phyloP scores from a whole-genome alignment of 331 rosid species.

The Ulmus americana region DNA sequence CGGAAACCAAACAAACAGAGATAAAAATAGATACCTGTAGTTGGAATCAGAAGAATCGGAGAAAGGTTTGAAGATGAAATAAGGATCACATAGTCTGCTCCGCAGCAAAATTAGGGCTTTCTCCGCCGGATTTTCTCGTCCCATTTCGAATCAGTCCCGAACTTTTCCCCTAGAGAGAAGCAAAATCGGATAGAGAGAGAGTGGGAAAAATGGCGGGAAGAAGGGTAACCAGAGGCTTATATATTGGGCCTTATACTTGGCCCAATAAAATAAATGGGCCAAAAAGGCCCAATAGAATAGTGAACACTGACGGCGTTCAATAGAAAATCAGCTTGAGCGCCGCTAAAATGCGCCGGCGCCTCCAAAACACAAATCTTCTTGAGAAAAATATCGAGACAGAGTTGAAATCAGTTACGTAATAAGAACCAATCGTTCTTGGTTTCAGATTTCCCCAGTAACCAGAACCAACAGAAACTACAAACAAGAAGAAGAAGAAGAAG shows the following conservation, averaged over 20 bases:
- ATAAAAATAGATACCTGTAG: conserved; percentile 35
- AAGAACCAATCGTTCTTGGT: conserved; percentile 14
- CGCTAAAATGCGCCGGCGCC: conserved; percentile 19
- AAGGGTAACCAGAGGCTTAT: not conserved
- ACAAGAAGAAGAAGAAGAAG: conserved; percentile 15
- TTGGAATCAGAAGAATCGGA: conserved; percentile 51
- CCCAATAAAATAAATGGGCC: not conserved
- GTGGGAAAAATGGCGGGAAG: conserved; percentile 49
- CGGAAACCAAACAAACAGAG: conserved; percentile 13
- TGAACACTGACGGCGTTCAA: not conserved
- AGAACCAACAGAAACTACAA: not conserved
- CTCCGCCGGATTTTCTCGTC: conserved; percentile 34
- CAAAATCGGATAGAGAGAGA: not conserved
- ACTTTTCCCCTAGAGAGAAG: not conserved
- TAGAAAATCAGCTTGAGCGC: not conserved
- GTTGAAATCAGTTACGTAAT: not conserved
- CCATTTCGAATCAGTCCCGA: conserved; percentile 25
- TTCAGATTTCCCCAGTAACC: not conserved
- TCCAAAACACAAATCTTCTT: not conserved
- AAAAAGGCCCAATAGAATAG: not conserved
- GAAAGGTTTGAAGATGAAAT: conserved; percentile 41
- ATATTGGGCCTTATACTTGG: not conserved
- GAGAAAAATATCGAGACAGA: conserved; percentile 2
- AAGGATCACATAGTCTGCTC: conserved; percentile 52
- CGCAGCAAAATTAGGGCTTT: conserved; percentile 55